Evolutionary conservation across 2,329 filamentous ascomycete genomes (phyloP).

Genomic region (Colletotrichum eleusines): DNA sequence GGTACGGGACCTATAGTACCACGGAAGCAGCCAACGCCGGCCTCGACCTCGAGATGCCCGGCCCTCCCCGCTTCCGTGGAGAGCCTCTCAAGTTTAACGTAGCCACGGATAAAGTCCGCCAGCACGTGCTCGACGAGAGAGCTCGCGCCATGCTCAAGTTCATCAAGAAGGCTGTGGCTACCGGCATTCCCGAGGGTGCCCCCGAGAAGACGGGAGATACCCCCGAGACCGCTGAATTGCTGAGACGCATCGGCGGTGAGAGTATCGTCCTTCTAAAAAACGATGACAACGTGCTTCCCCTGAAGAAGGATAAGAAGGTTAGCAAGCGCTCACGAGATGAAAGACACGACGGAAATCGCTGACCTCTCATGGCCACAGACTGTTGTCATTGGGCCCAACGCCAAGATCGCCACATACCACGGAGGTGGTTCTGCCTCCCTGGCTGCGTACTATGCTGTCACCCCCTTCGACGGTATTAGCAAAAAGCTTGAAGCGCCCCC

Average conservation of each 20-base stretch:
- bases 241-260: slow-evolving; percentile 75
- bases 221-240: slow-evolving; percentile 71
- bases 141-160: slow-evolving; percentile 69
- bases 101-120: slow-evolving; percentile 67
- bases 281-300: slow-evolving; percentile 71
- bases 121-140: slow-evolving; percentile 68
- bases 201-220: slow-evolving; percentile 68
- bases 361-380: slow-evolving; percentile 51
- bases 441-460: slow-evolving; percentile 74
- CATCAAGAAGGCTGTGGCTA: slow-evolving; percentile 67
- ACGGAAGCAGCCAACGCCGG: slow-evolving; percentile 63
- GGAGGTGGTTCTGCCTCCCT: slow-evolving; percentile 75
- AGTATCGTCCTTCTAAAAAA: slow-evolving; percentile 82
- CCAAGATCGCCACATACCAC: slow-evolving; percentile 67
- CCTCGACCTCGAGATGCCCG: slow-evolving; percentile 72
- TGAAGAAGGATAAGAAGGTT: slow-evolving; percentile 71
- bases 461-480: slow-evolving; percentile 78
- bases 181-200: slow-evolving; percentile 66
- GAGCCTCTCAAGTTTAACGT: slow-evolving; percentile 65
- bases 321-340: background rate
- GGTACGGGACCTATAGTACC: slow-evolving; percentile 69
- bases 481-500: slow-evolving; percentile 60
- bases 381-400: slow-evolving; percentile 68
- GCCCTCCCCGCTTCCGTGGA: slow-evolving; percentile 64
- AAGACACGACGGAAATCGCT: slow-evolving; percentile 3